A percentile compares a stretch with the other conserved stretches of the same genome.
These are phyloP conservation scores for Opeltia flavorubescens DNA, from an alignment of 495 filamentous ascomycete genomes.

Conservation along the genomic window DNA sequence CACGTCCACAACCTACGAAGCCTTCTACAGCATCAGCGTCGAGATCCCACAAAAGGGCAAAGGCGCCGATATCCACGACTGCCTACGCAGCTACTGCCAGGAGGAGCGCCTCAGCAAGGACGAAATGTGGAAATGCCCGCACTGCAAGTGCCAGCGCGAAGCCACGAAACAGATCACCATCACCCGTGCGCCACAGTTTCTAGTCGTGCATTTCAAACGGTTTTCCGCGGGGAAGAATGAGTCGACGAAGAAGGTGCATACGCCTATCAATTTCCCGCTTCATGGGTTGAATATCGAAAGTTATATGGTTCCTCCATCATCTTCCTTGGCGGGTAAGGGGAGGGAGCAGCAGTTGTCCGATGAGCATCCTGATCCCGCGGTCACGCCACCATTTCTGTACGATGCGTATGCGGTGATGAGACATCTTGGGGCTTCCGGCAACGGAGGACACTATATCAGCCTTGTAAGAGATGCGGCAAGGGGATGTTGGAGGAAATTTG, in stretches of 20 bases:
- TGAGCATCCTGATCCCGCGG: constrained; percentile 28
- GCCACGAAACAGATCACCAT: constrained; percentile 63
- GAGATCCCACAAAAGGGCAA: constrained; percentile 44
- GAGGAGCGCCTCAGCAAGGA: constrained; percentile 54
- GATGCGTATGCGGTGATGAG: constrained; percentile 60
- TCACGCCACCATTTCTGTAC: constrained; percentile 51
- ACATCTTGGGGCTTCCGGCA: constrained; percentile 48
- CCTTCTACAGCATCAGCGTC: constrained; percentile 54
- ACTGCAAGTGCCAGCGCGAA: constrained; percentile 52
- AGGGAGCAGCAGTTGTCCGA: neutral
- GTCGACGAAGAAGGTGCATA: constrained; percentile 49
- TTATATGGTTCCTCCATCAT: constrained; percentile 14
- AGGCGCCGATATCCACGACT: constrained; percentile 40
- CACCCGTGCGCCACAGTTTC: constrained; percentile 53
- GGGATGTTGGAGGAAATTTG: constrained; percentile 49
- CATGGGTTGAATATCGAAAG: constrained; percentile 45
- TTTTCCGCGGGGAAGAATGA: constrained; percentile 46
- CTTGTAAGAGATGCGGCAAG: constrained; percentile 47
- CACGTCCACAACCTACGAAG: constrained; percentile 59
- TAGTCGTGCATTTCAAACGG: constrained; percentile 67
- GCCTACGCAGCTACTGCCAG: constrained; percentile 51
- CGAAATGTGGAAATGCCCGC: constrained; percentile 57
- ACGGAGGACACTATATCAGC: constrained; percentile 57
- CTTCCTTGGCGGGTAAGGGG: constrained; percentile 1
- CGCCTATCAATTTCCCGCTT: constrained; percentile 53